Base-by-base conservation (phyloP, 495 filamentous ascomycete species). In the Cercophora newfieldiana region DNA sequence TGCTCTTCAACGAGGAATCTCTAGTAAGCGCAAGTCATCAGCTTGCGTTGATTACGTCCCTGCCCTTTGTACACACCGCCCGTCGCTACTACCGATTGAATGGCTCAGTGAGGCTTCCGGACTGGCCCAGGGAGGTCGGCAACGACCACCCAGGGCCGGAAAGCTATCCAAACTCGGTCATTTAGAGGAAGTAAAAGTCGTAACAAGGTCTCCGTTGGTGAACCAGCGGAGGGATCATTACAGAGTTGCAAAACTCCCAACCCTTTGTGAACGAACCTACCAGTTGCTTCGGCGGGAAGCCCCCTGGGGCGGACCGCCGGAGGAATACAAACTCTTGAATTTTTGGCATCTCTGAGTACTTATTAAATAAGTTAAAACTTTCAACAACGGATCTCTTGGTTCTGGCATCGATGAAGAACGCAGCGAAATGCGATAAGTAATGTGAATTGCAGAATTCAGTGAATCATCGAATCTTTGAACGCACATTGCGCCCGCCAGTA, bases 1-100 rank as follows among this genome's bases (percentile, higher is more conserved):
- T 89, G 85, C 87, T 88, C 86, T 89, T 89, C 85, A 89, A 88
- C 83, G 84, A 89, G 85, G 85, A 89, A 89, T 89, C 83, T 85
- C 83, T 89, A 87, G 84, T 88, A 88, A 87, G 85, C 84, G 83
- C 81, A 83, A 87, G 83, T 88, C 84, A 88, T 88, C 84, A 88
- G 84, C 85, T 88, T 84, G 85, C 82, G 84, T 86, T 88, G 82
- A 89, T 87, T 89, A 88, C 84, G 83, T 88, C 85, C 85, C 85
- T 88, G 84, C 84, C 82, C 83, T 88, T 88, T 87, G 80, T 87
- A 87, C 83, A 89, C 84, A 88, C 85, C 85, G 84, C 87, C 86
- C 85, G 82, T 89, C 83, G 33, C 50, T 88, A 87, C 85, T 88
- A 88, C 86, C 84, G 83, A 89, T 88, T 88, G 83, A 89, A 88